phyloP scores from a whole-genome alignment of 345 rosid genomes.

The Ceriops tagal region DNA sequence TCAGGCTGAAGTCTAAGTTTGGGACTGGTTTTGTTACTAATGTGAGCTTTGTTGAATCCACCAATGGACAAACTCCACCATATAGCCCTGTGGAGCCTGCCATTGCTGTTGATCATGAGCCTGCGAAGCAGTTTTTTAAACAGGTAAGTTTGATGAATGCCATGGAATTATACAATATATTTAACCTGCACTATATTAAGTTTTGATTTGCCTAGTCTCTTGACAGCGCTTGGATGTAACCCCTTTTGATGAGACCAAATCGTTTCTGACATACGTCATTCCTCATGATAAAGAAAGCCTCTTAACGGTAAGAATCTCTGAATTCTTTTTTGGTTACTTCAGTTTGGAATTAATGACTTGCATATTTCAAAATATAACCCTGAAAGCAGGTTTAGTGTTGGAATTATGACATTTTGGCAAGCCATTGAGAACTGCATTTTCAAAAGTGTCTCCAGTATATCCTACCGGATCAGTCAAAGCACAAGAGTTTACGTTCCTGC shows the following conservation, averaged over 20 bases:
- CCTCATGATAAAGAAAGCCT: slow-evolving; percentile 71
- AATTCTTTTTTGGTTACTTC: neutral
- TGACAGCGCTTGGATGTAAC: slow-evolving; percentile 60
- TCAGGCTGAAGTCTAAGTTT: slow-evolving; percentile 79
- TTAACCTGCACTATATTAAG: neutral
- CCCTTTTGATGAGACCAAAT: slow-evolving; percentile 64
- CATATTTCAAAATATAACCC: neutral
- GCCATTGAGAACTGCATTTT: too few species aligned
- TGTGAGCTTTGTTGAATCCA: slow-evolving; percentile 59
- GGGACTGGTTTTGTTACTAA: slow-evolving; percentile 87
- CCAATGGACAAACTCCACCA: slow-evolving; percentile 34
- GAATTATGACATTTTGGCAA: too few species aligned
- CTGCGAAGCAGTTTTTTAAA: slow-evolving; percentile 71
- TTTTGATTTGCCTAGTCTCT: slow-evolving; percentile 17
- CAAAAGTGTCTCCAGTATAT: too few species aligned
- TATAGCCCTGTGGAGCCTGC: slow-evolving; percentile 29
- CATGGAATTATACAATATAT: slow-evolving; percentile 1
- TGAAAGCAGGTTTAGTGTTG: neutral
- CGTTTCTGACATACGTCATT: slow-evolving; percentile 77
- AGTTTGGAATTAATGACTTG: neutral
- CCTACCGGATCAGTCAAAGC: too few species aligned
- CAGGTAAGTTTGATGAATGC: slow-evolving; percentile 39
- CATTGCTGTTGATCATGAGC: slow-evolving; percentile 35
- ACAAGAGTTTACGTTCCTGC: too few species aligned
- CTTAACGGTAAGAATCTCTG: slow-evolving; percentile 46